A percentile compares a stretch with the other conserved stretches of the same genome.
These are phyloP conservation scores for Murraya paniculata DNA, from an alignment of 345 rosid genomes.

Conservation along the genomic window DNA sequence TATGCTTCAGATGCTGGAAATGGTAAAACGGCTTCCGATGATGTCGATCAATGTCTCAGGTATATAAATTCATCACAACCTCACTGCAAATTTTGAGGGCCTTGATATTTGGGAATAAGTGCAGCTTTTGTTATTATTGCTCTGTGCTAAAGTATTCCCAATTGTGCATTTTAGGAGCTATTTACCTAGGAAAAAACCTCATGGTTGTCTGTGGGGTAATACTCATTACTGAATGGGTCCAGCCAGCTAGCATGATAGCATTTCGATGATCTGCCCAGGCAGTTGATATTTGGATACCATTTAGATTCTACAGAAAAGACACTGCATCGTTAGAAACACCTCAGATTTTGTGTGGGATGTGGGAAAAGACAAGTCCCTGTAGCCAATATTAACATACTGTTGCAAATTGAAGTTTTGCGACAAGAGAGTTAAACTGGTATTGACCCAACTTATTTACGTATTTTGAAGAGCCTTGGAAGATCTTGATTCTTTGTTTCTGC, in stretches of 20 bases:
- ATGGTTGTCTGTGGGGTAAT: background rate
- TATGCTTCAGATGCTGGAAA: conserved; percentile 82
- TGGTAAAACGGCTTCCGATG: conserved; percentile 51
- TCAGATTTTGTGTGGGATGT: background rate
- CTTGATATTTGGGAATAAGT: background rate
- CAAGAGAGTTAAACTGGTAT: background rate
- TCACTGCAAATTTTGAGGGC: background rate
- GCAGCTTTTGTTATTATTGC: background rate
- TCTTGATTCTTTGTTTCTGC: conserved; percentile 67
- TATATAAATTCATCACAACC: conserved; percentile 18
- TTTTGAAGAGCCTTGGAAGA: conserved; percentile 66
- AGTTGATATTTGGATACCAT: background rate
- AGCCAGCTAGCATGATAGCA: background rate
- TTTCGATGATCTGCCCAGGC: background rate
- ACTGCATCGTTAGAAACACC: background rate
- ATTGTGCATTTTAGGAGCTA: background rate
- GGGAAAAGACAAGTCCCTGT: background rate
- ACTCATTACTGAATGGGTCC: background rate
- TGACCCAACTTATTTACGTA: background rate
- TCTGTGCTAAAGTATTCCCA: background rate
- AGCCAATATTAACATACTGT: background rate
- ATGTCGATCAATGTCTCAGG: conserved; percentile 82
- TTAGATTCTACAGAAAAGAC: background rate
- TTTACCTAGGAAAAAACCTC: background rate
- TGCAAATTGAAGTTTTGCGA: background rate